Evolutionary conservation across 805 yeast genomes (phyloP), one percentile per base, ranked within the genome.

Genomic region (Teunomyces aglyptinius): DNA sequence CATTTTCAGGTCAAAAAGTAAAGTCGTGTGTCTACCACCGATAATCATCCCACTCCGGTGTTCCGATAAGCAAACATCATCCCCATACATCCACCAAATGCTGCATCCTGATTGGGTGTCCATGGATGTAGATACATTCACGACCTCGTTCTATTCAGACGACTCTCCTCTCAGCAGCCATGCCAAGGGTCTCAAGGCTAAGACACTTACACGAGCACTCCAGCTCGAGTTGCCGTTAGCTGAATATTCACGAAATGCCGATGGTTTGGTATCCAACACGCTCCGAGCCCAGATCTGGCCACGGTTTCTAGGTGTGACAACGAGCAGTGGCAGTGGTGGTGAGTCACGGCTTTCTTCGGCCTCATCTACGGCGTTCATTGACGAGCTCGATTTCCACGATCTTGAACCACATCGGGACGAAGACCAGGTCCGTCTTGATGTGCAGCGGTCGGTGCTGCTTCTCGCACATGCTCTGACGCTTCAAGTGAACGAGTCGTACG

Each of bases 341-440:
- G 28, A 19, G 7, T 19, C 18, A 12, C 38, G 42, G 10, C 38
- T 45, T n/a, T 26, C 20, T 13, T 34, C 48, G 10, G 16, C 34
- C 3, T 11, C 35, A 2, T 27, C 46, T 3, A 35, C 46, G 5
- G 13, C 39, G 6, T 16, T 48, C 6, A 43, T 48, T 7, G 47
- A 40, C 6, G 48, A 49, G 52, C 43, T 60, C 34, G 46, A 51
- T 38, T 46, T 48, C 15, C 47, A 53, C 40, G 67, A 72, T 34
- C 53, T 74, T 39, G 68, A 68, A 1, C 68, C 71, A 2, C 96
- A 87, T 58, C 67, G 67, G 43, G 96, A 89, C 58, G 94, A 86
- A 56, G 78, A 77, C 6, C 99, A 92, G 64, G 89, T 90, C 1
- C 63, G 70, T 42, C 75, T 89, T 46, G 99, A 92, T 64, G 84